Evolutionary conservation across 2,329 filamentous ascomycete species (phyloP).

Genomic region (Pseudocercospora ulei): DNA sequence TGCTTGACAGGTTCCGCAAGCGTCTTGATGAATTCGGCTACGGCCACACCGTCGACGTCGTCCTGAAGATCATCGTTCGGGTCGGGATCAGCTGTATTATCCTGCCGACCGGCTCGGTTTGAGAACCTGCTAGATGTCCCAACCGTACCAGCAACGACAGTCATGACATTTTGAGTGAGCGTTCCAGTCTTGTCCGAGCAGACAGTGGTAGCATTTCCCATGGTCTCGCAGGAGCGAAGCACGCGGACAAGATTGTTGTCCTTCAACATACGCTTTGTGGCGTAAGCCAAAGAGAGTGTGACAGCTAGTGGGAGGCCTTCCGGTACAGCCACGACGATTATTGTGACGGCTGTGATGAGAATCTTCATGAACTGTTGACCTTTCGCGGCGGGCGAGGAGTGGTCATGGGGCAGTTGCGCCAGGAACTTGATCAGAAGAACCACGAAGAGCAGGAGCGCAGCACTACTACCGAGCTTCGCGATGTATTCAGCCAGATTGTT

Average conservation of each 20-base stretch:
- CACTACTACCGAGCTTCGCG: slow-evolving; percentile 65
- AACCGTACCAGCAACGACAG: slow-evolving; percentile 61
- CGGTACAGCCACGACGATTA: slow-evolving; percentile 59
- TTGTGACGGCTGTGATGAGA: slow-evolving; percentile 55
- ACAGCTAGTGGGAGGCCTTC: slow-evolving; percentile 59
- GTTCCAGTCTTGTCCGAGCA: slow-evolving; percentile 75
- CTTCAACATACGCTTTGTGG: slow-evolving; percentile 57
- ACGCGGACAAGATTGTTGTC: slow-evolving; percentile 62
- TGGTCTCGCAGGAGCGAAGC: slow-evolving; percentile 58
- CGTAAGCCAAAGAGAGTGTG: slow-evolving; percentile 58
- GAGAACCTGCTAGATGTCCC: slow-evolving; percentile 51
- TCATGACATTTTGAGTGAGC: slow-evolving; percentile 66
- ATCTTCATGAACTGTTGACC: slow-evolving; percentile 60
- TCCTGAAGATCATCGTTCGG: slow-evolving; percentile 31
- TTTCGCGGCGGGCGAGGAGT: slow-evolving; percentile 56
- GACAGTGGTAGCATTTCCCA: slow-evolving; percentile 63
- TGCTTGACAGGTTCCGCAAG: slow-evolving; percentile 47
- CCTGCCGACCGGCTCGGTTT: slow-evolving; percentile 33
- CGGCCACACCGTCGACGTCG: slow-evolving; percentile 42
- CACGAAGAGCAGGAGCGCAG: slow-evolving; percentile 69
- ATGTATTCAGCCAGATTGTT: slow-evolving; percentile 71
- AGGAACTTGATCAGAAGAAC: slow-evolving; percentile 81
- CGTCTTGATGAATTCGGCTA: slow-evolving; percentile 46
- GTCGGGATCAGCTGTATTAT: slow-evolving; percentile 22
- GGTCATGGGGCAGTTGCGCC: slow-evolving; percentile 51